Conservation (phyloP, 805 yeast species). For the Kazachstania viticola region DNA sequence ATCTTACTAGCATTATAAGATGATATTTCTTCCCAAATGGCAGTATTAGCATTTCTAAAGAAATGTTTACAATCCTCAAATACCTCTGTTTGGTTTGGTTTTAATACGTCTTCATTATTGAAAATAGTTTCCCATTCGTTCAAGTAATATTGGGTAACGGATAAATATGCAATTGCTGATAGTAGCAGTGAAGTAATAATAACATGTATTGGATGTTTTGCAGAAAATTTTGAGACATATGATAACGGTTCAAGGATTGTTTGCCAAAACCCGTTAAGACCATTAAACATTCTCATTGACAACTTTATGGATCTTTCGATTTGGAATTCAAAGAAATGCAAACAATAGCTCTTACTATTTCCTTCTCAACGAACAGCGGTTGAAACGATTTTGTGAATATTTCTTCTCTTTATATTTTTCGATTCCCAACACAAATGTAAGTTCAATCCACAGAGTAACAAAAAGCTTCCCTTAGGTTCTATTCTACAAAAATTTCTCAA, state of each 20-base stretch:
- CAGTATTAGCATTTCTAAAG: conserved; percentile 10
- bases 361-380: no score
- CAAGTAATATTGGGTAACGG: conserved; percentile 56
- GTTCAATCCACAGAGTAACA: no score
- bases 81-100: conserved; percentile 9
- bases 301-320: neutral
- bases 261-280: neutral
- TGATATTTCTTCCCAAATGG: conserved; percentile 5
- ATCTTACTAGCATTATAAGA: conserved; percentile 6
- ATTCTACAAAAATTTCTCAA: no score
- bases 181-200: conserved; percentile 59
- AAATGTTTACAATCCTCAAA: conserved; percentile 22
- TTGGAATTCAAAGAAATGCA: no score
- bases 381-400: no score
- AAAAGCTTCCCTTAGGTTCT: no score
- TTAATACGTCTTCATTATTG: conserved; percentile 8
- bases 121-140: conserved; percentile 29
- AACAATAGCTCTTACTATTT: no score
- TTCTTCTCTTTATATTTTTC: no score
- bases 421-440: no score
- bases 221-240: conserved; percentile 41
- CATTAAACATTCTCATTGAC: neutral
- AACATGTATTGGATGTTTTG: conserved; percentile 78
- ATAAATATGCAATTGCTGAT: conserved; percentile 71
- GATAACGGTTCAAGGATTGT: conserved; percentile 29